phyloP scores from a whole-genome alignment of 176 grass and related monocot genomes.

The Aechmea fasciata region DNA sequence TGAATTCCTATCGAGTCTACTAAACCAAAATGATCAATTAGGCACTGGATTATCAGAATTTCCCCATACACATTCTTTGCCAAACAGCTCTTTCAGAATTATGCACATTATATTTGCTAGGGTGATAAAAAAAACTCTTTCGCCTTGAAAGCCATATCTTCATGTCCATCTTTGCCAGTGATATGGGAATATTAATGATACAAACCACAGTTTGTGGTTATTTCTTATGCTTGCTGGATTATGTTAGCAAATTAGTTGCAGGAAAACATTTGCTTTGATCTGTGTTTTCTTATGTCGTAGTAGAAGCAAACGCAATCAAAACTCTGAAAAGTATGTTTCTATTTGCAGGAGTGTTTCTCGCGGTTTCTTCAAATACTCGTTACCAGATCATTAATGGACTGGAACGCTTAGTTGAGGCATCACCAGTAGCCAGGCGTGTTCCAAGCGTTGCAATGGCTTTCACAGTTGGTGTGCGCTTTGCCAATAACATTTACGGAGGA shows the following conservation, averaged over 20 bases:
- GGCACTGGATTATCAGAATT: too few species aligned
- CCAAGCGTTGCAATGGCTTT: conserved; percentile 76
- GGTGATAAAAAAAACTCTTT: too few species aligned
- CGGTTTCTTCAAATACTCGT: conserved; percentile 77
- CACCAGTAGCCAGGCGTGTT: conserved; percentile 51
- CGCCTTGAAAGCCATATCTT: too few species aligned
- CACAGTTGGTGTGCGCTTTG: conserved; percentile 76
- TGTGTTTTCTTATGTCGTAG: background rate
- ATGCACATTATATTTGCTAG: too few species aligned
- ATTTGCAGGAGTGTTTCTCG: conserved; percentile 77
- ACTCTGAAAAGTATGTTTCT: conserved; percentile 13
- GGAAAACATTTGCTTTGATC: background rate
- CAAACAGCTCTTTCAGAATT: too few species aligned
- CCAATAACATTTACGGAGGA: conserved; percentile 89
- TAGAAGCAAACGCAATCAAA: conserved; percentile 7
- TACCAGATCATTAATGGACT: conserved; percentile 94
- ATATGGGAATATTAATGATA: too few species aligned
- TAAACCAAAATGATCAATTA: too few species aligned
- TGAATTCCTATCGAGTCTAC: too few species aligned
- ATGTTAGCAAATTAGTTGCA: background rate
- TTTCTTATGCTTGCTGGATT: background rate
- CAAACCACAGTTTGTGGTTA: background rate
- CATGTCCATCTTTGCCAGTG: too few species aligned
- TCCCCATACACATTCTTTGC: too few species aligned
- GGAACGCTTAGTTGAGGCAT: conserved; percentile 73